Evolutionary conservation across 306 rosid genomes (phyloP), one percentile per base, ranked within the genome.

Genomic region (Chamaecrista fasciculata): DNA sequence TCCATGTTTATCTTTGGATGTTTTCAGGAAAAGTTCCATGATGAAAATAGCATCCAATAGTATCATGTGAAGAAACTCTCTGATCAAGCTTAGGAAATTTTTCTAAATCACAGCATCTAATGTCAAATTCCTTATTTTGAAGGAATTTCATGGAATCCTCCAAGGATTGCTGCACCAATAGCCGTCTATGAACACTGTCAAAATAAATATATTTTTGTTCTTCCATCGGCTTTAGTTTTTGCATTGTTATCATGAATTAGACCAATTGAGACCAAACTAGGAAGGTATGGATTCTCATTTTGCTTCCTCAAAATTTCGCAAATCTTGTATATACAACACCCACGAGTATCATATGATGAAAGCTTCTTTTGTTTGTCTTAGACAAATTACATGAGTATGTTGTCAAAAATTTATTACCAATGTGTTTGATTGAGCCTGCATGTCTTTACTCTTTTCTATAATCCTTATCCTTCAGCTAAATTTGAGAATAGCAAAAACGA

Each of bases 231-330:
- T 25, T 6, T 16, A 73, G 44, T 19, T 25, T 61, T 37, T 15
- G 11, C 14, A 0, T 44, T 52, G 3, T 67, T 62, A 21, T 68
- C 4, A 62, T 73, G 83, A 23, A 67, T 26, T 11, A 55, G 79
- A 23, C 79, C 83, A 4, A 79, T 79, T 7, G 82, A 79, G 0
- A 79, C 31, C n/a, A 68, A 33, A 14, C 43, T 44, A 9, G 82
- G 82, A 31, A 71, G 61, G 61, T 67, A 78, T 6, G 77, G 56
- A 19, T 47, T 44, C 7, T 28, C 19, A 0, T 74, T 63, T 11
- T 28, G 73, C 43, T 63, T 21, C 1, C 79, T 72, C 8, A 79
- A 66, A 21, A 25, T 55, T 28, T 20, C 19, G 5, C 69, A 77
- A 40, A 64, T 44, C 55, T 55, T 39, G 16, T 74, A 52, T 57